Evolutionary conservation across 495 filamentous ascomycete genomes (phyloP).

Genomic region (Evernia prunastri): DNA sequence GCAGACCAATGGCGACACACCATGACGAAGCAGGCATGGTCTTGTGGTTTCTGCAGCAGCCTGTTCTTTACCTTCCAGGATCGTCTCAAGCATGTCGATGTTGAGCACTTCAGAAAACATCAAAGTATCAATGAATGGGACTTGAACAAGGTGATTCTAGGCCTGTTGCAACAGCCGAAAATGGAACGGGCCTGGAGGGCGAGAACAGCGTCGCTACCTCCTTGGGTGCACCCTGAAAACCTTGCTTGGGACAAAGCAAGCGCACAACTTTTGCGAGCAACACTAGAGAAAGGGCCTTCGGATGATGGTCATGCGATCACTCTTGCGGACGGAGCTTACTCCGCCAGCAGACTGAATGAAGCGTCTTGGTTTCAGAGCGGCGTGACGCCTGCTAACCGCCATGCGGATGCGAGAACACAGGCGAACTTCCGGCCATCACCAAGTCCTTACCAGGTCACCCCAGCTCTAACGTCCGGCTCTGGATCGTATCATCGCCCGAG

Average conservation of each 20-base stretch:
- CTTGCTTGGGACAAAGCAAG: background rate
- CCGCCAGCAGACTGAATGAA: background rate
- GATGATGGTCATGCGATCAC: background rate
- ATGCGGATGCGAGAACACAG: background rate
- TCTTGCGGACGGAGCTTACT: background rate
- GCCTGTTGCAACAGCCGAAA: constrained; percentile 1
- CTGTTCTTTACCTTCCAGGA: background rate
- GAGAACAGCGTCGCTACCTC: background rate
- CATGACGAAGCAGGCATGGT: background rate
- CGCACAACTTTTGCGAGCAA: background rate
- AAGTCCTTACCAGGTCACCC: background rate
- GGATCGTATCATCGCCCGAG: background rate
- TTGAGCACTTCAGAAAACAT: background rate
- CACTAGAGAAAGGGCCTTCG: background rate
- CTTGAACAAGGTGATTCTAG: constrained; percentile 1
- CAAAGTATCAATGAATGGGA: constrained; percentile 10
- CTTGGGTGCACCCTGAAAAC: background rate
- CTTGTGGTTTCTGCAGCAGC: constrained; percentile 7
- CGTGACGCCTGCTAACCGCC: background rate
- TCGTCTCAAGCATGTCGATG: constrained; percentile 6
- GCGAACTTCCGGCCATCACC: background rate
- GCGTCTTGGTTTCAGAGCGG: background rate
- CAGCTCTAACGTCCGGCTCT: background rate
- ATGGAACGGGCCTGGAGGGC: background rate
- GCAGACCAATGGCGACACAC: constrained; percentile 6